Base-by-base conservation (phyloP, 2,329 filamentous ascomycete species). In the Ophiostoma novo-ulmi region DNA sequence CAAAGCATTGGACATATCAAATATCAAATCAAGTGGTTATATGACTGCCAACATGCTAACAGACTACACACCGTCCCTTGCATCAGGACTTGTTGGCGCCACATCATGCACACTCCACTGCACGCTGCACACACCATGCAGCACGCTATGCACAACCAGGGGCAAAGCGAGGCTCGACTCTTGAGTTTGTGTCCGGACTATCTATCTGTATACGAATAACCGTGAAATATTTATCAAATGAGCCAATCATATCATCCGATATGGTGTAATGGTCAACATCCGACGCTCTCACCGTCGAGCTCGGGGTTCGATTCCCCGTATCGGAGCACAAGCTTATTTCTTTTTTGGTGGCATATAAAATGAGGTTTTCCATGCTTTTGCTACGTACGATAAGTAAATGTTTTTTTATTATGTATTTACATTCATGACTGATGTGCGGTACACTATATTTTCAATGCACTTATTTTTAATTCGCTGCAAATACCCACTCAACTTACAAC, bases 251-350 rank as follows among this genome's bases (percentile, higher is more conserved):
- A 52, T 68, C 70, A 72, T 73, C 71, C 72, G 72, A 73, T 73
- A 73, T 73, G 72, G 72, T 73, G 72, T 73, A 73, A 73, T 73
- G 72, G 72, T 65, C 70, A 73, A 73, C 72, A 72, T 73, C 72
- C 72, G 72, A 73, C 72, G 72, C 72, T 73, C 72, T 73, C 71
- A 72, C 72, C 72, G 70, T 73, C 72, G 72, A 73, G 72, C 72
- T 73, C 72, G 70, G 72, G 72, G 72, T 73, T 73, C 72, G 72
- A 73, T 72, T 72, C 70, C 72, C 71, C 72, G 71, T 73, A 73
- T 73, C 72, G 72, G 72, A 73, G 72, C 70, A 58, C 36, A 22
- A 22, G 48, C 31, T 35, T 69, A 41, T 5, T 70, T 48, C 67
- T 70, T 72, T n/a, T 38, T 66, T 52, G 10, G 17, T 14, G 22